Evolutionary conservation across 2,329 filamentous ascomycete genomes (phyloP).

Genomic region (Cladorrhinum sp.): DNA sequence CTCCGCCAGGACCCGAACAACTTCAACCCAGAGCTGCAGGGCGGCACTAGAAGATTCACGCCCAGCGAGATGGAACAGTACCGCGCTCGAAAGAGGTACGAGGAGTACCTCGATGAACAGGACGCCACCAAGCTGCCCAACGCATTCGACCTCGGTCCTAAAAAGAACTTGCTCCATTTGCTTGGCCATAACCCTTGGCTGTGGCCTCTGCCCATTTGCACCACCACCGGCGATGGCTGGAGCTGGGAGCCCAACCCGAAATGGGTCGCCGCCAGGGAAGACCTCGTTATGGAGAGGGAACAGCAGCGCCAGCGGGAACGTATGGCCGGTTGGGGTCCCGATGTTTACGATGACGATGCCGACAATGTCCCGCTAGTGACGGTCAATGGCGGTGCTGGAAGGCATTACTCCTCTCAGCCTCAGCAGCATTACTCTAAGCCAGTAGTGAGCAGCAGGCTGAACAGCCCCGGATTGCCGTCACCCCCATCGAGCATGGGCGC

Average conservation of each 20-base stretch:
- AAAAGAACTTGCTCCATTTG: conserved; percentile 73
- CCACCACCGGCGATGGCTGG: conserved; percentile 91
- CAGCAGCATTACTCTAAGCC: conserved; percentile 9
- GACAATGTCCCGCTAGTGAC: conserved; percentile 20
- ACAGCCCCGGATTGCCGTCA: not conserved
- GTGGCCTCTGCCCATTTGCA: conserved; percentile 80
- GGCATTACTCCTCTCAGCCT: conserved; percentile 32
- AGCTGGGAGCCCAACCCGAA: conserved; percentile 80
- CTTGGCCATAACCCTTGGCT: conserved; percentile 71
- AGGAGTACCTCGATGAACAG: conserved; percentile 82
- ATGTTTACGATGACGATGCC: conserved; percentile 29
- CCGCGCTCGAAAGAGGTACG: conserved; percentile 54
- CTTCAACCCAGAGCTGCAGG: conserved; percentile 26
- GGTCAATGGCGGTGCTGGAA: conserved; percentile 28
- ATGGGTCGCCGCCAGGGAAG: conserved; percentile 71
- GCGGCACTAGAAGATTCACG: conserved; percentile 44
- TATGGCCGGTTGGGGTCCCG: conserved; percentile 64
- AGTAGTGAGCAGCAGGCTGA: conserved; percentile 4
- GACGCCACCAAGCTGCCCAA: conserved; percentile 86
- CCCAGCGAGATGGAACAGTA: conserved; percentile 56
- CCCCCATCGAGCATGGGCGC: conserved; percentile 3
- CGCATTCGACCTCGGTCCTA: conserved; percentile 87
- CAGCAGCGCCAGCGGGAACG: conserved; percentile 62
- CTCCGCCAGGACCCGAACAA: conserved; percentile 29
- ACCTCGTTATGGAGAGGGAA: conserved; percentile 55